Evolutionary conservation across 1,139 yeast genomes (phyloP).

Genomic region (Hansenula anomala): DNA sequence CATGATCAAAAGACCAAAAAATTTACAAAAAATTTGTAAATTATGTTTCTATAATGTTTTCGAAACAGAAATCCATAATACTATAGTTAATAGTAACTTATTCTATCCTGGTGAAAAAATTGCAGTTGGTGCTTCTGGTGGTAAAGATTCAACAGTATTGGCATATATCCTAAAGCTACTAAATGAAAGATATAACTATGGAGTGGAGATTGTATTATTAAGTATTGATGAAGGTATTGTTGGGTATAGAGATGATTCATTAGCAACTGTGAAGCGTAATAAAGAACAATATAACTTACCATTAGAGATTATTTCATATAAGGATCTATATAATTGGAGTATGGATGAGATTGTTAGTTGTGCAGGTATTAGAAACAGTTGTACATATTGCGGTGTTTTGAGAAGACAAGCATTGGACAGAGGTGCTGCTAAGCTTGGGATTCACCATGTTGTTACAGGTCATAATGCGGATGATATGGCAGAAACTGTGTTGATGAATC

Average conservation of each 20-base stretch:
- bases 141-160: constrained; percentile 94
- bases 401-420: constrained; percentile 95
- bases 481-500: constrained; percentile 93
- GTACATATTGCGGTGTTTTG: constrained; percentile 97
- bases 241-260: constrained; percentile 95
- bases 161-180: constrained; percentile 84
- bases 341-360: constrained; percentile 98
- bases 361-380: constrained; percentile 90
- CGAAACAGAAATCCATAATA: constrained; percentile 93
- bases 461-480: constrained; percentile 99
- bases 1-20: constrained; percentile 87
- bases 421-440: constrained; percentile 87
- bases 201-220: constrained; percentile 72
- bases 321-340: constrained; percentile 90
- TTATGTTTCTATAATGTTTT: constrained; percentile 85
- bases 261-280: constrained; percentile 94
- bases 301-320: constrained; percentile 82
- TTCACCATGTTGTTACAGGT: constrained; percentile 92
- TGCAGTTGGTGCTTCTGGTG: constrained; percentile 98
- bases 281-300: constrained; percentile 86
- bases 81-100: constrained; percentile 65
- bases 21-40: constrained; percentile 86
- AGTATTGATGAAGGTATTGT: constrained; percentile 96
- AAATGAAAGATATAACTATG: constrained; percentile 85
- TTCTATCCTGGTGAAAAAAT: constrained; percentile 80